Conservation (phyloP, 2,329 filamentous ascomycete genomes). For the Alternaria solani region DNA sequence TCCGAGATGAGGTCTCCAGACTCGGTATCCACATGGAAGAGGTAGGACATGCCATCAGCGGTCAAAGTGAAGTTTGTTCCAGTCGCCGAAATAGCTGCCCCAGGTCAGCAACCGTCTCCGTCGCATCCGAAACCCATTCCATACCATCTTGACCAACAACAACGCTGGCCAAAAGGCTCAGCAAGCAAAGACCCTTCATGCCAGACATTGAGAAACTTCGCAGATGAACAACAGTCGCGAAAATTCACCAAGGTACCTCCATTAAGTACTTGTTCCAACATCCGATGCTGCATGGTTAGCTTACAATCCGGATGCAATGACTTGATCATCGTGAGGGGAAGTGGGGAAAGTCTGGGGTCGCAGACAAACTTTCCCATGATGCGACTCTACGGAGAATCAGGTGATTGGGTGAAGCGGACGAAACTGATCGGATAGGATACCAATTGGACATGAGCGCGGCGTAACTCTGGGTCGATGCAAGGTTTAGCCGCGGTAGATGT, state of each 20-base stretch:
- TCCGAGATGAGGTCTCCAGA: conserved; percentile 67
- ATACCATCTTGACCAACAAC: conserved; percentile 29
- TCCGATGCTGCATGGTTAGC: conserved; percentile 11
- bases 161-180: conserved; percentile 23
- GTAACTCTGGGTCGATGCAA: background rate
- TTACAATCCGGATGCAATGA: conserved; percentile 4
- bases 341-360: conserved; percentile 25
- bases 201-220: conserved; percentile 11
- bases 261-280: conserved; percentile 16
- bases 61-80: conserved; percentile 66
- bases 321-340: conserved; percentile 24
- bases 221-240: background rate
- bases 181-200: conserved; percentile 15
- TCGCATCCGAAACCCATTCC: background rate
- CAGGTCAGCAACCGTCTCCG: conserved; percentile 7
- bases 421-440: conserved; percentile 5
- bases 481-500: conserved; percentile 8
- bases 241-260: conserved; percentile 9
- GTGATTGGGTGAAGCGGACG: conserved; percentile 12
- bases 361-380: conserved; percentile 4
- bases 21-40: conserved; percentile 67
- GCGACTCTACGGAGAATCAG: conserved; percentile 15
- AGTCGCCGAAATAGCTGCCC: conserved; percentile 61
- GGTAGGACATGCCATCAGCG: conserved; percentile 66
- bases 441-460: background rate